phyloP scores from a whole-genome alignment of 148 eudicot genomes.

The Simmondsia chinensis region DNA sequence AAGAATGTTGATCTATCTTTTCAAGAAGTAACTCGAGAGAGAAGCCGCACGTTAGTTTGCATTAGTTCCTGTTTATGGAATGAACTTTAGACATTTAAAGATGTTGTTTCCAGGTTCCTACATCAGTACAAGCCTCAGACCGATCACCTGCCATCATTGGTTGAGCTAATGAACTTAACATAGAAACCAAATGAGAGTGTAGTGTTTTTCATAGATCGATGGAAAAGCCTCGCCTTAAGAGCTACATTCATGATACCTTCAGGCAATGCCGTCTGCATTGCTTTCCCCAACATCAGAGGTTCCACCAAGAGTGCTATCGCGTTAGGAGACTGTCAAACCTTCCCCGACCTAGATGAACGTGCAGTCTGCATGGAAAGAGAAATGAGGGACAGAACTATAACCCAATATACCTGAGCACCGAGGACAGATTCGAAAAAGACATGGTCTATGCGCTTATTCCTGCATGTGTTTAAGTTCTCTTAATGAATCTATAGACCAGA shows the following conservation, averaged over 20 bases:
- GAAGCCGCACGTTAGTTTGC: no score
- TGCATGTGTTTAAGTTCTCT: not conserved
- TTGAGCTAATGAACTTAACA: conserved; percentile 12
- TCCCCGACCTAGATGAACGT: not conserved
- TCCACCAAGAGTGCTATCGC: not conserved
- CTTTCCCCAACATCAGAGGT: not conserved
- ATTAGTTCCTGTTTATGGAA: no score
- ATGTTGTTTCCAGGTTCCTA: conserved; percentile 3
- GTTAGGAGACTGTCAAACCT: not conserved
- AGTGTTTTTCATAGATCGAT: conserved; percentile 3
- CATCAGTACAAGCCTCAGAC: conserved; percentile 4
- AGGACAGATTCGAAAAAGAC: no score
- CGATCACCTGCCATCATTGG: conserved; percentile 9
- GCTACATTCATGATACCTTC: conserved; percentile 1
- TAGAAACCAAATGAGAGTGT: conserved; percentile 9
- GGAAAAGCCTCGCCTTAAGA: conserved; percentile 6
- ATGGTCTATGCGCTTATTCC: not conserved
- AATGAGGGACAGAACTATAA: not conserved
- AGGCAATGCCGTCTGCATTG: no score
- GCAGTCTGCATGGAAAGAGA: not conserved
- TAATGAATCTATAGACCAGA: not conserved
- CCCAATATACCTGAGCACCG: not conserved
- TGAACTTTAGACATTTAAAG: conserved; percentile 1
- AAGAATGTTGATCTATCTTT: not conserved
- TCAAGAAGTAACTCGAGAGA: not conserved